Conservation (phyloP, 805 yeast species). For the Candida nemodendra region DNA sequence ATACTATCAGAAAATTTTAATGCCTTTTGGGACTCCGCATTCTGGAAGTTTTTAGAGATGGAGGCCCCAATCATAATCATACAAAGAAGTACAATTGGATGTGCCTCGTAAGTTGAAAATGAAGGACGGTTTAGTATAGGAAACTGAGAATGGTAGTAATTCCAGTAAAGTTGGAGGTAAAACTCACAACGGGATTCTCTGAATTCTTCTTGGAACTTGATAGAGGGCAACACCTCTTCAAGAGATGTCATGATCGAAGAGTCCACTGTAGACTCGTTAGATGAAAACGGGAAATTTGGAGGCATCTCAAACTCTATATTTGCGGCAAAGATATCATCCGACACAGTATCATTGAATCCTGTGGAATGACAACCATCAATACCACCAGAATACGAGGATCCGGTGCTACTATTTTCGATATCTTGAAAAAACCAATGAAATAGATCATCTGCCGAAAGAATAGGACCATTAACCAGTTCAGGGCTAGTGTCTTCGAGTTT, state of each 20-base stretch:
- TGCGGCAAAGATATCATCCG: no score
- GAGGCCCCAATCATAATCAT: constrained; percentile 56
- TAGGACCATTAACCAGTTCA: no score
- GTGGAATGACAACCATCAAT: no score
- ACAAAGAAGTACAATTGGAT: constrained; percentile 49
- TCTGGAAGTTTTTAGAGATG: constrained; percentile 4
- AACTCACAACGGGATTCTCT: background rate
- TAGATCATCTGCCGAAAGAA: constrained; percentile 2
- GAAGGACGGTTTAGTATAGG: constrained; percentile 47
- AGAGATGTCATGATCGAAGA: no score
- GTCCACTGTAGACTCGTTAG: no score
- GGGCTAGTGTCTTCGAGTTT: background rate
- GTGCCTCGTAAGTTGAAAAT: constrained; percentile 47
- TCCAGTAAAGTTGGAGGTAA: no score
- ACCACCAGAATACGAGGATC: constrained; percentile 5
- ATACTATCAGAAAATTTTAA: constrained; percentile 30
- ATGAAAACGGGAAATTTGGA: no score
- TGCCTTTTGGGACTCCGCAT: constrained; percentile 5
- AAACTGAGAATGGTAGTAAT: constrained; percentile 50
- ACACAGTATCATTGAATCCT: no score
- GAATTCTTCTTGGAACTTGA: background rate
- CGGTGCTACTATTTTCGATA: constrained; percentile 9
- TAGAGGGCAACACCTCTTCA: no score
- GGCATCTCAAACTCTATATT: no score
- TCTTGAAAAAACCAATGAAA: constrained; percentile 8